phyloP scores from a whole-genome alignment of 2,329 filamentous ascomycete genomes.

The Fonsecaea pedrosoi region DNA sequence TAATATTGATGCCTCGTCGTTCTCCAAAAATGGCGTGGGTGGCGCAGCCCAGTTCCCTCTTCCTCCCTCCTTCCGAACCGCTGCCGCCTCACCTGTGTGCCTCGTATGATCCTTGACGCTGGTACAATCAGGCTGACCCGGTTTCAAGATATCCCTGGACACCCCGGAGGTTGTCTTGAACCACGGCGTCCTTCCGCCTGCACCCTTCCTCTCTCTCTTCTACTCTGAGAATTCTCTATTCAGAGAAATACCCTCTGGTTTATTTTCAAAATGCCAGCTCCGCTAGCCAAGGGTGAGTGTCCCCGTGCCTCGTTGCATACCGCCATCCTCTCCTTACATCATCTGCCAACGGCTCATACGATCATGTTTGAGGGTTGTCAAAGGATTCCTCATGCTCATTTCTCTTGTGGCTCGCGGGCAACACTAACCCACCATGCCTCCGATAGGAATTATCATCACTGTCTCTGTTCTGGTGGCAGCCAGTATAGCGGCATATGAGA shows the following conservation, averaged over 20 bases:
- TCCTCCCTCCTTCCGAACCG: not conserved
- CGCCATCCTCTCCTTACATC: constrained; percentile 36
- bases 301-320: constrained; percentile 17
- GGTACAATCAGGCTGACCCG: constrained; percentile 30
- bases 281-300: constrained; percentile 56
- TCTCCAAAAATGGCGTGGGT: constrained; percentile 18
- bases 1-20: constrained; percentile 7
- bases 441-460: constrained; percentile 66
- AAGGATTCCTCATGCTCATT: not conserved
- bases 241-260: not conserved
- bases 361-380: not conserved
- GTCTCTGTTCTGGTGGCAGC: constrained; percentile 67
- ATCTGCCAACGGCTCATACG: constrained; percentile 14
- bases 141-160: constrained; percentile 8
- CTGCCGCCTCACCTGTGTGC: not conserved
- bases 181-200: not conserved
- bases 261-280: constrained; percentile 51
- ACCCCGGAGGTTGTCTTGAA: constrained; percentile 2
- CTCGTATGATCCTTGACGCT: constrained; percentile 6
- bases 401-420: constrained; percentile 1
- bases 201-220: constrained; percentile 3
- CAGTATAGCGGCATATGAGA: constrained; percentile 68
- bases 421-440: constrained; percentile 37
- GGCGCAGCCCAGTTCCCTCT: constrained; percentile 23
- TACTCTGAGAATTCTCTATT: not conserved